These are phyloP conservation scores for Laguncularia racemosa DNA, from an alignment of 345 rosid species.

Conservation along the genomic window DNA sequence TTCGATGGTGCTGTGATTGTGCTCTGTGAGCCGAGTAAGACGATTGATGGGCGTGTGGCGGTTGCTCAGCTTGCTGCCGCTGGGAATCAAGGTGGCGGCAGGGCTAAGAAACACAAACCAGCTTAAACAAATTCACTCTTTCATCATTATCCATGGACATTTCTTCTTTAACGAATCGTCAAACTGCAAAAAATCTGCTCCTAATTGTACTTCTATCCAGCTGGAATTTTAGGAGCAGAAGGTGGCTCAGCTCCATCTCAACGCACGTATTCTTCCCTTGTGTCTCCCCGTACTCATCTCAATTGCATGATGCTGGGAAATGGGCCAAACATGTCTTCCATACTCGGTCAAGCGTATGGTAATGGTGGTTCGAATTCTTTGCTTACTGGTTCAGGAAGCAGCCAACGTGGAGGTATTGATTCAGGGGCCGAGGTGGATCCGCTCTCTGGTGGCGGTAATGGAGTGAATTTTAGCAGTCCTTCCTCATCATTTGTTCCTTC, in stretches of 20 bases:
- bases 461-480: conserved; percentile 44
- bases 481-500: conserved; percentile 46
- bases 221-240: conserved; percentile 63
- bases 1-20: conserved; percentile 11
- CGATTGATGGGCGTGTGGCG: conserved; percentile 51
- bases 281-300: conserved; percentile 67
- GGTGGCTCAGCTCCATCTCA: conserved; percentile 70
- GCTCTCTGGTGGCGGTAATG: conserved; percentile 54
- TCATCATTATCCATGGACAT: too few species aligned
- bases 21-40: conserved; percentile 32
- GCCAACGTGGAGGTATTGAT: conserved; percentile 55
- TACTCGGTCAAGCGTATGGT: conserved; percentile 75
- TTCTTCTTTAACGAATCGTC: too few species aligned
- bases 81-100: conserved; percentile 26
- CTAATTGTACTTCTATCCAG: too few species aligned
- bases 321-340: conserved; percentile 61
- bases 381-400: conserved; percentile 42
- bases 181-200: too few species aligned
- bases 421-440: conserved; percentile 74
- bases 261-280: conserved; percentile 53
- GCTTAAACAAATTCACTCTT: too few species aligned
- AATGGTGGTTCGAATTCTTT: conserved; percentile 54
- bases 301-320: conserved; percentile 77
- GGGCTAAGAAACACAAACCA: too few species aligned
- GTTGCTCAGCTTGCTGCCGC: conserved; percentile 71